A percentile compares a stretch with the other conserved stretches of the same genome.
phyloP scores from a whole-genome alignment of 495 filamentous ascomycete species.

The Trichoderma gamsii region DNA sequence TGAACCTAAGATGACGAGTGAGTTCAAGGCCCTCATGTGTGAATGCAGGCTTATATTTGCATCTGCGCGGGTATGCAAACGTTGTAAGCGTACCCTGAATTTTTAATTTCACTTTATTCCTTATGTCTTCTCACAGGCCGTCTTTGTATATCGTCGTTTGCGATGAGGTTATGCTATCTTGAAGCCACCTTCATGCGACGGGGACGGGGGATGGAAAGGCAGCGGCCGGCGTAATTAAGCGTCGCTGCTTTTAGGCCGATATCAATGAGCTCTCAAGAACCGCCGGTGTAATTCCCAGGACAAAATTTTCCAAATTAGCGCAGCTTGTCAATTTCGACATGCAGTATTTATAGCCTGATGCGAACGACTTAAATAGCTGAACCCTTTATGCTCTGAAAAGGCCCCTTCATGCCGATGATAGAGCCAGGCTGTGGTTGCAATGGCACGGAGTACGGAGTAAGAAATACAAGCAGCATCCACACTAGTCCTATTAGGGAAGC shows the following conservation, averaged over 20 bases:
- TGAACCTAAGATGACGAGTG: neutral
- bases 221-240: neutral
- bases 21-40: neutral
- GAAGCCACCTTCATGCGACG: constrained; percentile 8
- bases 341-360: no score
- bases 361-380: neutral
- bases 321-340: no score
- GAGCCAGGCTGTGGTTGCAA: neutral
- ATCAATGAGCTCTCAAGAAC: neutral
- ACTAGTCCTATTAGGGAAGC: neutral
- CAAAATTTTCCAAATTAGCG: neutral
- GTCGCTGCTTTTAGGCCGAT: constrained; percentile 3
- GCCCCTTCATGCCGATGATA: neutral
- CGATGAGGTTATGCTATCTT: neutral
- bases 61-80: neutral
- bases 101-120: neutral
- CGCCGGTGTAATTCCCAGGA: neutral
- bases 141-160: neutral
- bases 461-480: neutral
- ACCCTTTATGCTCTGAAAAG: neutral
- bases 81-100: neutral
- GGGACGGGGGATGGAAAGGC: neutral
- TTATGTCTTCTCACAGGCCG: neutral
- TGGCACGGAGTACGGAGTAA: neutral
- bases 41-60: neutral